These are phyloP conservation scores for Trichocomaceae sp. DNA, from an alignment of 2,329 filamentous ascomycete species.

Conservation along the genomic window DNA sequence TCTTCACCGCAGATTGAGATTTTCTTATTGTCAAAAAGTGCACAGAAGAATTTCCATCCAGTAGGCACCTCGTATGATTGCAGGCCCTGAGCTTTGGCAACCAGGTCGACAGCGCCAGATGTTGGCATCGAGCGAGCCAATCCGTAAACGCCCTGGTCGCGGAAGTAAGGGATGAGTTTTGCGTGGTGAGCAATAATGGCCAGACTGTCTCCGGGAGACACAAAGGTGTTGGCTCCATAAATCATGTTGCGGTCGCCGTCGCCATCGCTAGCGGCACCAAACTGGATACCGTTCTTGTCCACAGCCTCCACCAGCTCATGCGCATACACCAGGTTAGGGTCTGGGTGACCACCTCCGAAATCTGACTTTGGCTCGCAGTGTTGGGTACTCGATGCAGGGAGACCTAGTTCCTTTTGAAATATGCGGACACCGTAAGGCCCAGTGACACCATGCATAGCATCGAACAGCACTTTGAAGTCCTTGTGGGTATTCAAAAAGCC, in stretches of 20 bases:
- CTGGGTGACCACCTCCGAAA: conserved; percentile 94
- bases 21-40: conserved; percentile 88
- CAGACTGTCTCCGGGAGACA: conserved; percentile 92
- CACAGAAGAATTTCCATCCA: conserved; percentile 99
- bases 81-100: conserved; percentile 88
- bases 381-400: conserved; percentile 69
- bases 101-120: conserved; percentile 87
- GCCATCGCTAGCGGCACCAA: conserved; percentile 92
- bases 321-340: conserved; percentile 95
- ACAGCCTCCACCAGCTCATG: conserved; percentile 91
- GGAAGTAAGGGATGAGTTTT: conserved; percentile 95
- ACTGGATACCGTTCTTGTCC: conserved; percentile 84
- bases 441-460: conserved; percentile 89
- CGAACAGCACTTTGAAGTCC: conserved; percentile 96
- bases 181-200: conserved; percentile 98
- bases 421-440: conserved; percentile 92
- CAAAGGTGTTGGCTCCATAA: conserved; percentile 92
- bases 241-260: conserved; percentile 99
- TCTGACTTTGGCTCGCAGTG: conserved; percentile 90
- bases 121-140: conserved; percentile 97
- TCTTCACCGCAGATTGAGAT: conserved; percentile 98
- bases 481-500: conserved; percentile 79
- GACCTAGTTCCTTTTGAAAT: conserved; percentile 87
- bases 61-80: conserved; percentile 95
- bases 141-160: conserved; percentile 92